phyloP scores from a whole-genome alignment of 805 yeast genomes.

The Metschnikowia gelsemii region DNA sequence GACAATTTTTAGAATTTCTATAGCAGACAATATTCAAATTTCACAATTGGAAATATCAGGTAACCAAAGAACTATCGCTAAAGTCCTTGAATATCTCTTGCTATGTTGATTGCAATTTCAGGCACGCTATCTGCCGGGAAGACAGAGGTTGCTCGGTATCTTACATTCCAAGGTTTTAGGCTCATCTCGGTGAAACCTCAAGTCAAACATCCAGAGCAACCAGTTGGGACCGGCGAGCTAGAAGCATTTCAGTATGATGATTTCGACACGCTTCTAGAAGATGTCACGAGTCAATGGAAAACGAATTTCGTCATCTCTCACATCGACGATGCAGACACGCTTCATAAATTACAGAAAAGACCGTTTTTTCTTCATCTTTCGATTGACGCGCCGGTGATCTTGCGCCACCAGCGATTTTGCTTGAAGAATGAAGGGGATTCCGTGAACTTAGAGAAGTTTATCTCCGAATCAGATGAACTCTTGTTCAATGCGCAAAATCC shows the following conservation, averaged over 20 bases:
- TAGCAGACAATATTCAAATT: too few relatives aligned
- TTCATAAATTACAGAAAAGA: conserved; percentile 54
- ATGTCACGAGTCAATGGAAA: conserved; percentile 67
- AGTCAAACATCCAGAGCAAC: not conserved
- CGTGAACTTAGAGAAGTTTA: conserved; percentile 35
- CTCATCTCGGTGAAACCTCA: conserved; percentile 19
- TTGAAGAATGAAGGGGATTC: conserved; percentile 17
- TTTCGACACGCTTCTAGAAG: conserved; percentile 49
- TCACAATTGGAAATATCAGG: too few relatives aligned
- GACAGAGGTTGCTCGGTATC: conserved; percentile 58
- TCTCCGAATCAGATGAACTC: conserved; percentile 33
- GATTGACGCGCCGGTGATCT: conserved; percentile 65
- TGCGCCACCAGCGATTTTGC: conserved; percentile 43
- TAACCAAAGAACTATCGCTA: not conserved
- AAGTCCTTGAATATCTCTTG: not conserved
- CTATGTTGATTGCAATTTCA: conserved; percentile 75
- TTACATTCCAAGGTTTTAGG: conserved; percentile 54
- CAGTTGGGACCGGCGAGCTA: conserved; percentile 1
- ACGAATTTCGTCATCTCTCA: conserved; percentile 58
- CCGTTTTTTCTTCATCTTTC: conserved; percentile 84
- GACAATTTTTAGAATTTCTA: too few relatives aligned
- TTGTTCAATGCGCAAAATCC: conserved; percentile 49
- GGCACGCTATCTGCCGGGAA: conserved; percentile 71
- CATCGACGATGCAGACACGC: conserved; percentile 41
- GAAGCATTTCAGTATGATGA: conserved; percentile 33